Conservation (phyloP, 345 rosid genomes). For the Raphanus sativus region DNA sequence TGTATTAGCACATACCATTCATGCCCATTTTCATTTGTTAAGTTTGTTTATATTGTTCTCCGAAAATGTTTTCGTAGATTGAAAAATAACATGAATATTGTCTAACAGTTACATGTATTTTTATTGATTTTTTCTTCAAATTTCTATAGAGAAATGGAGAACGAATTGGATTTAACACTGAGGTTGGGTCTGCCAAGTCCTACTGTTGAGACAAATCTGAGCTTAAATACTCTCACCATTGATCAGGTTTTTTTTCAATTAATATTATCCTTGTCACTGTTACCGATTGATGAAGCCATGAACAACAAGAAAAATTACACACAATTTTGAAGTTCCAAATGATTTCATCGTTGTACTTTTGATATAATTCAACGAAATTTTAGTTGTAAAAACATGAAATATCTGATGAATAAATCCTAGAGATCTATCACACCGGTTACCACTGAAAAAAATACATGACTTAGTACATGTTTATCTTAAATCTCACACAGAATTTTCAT, state of each 20-base stretch:
- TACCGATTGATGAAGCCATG: constrained; percentile 26
- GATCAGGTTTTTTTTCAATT: constrained; percentile 9
- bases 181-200: constrained; percentile 30
- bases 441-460: neutral
- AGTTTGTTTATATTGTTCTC: neutral
- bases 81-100: neutral
- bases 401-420: neutral
- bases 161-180: constrained; percentile 37
- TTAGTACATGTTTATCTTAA: neutral
- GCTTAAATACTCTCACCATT: constrained; percentile 14
- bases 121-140: neutral
- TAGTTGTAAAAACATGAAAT: neutral
- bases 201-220: constrained; percentile 27
- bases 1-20: constrained; percentile 14
- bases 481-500: neutral
- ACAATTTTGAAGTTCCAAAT: neutral
- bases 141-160: constrained; percentile 21
- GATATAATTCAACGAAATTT: neutral
- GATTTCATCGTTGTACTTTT: neutral
- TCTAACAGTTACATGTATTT: neutral
- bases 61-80: neutral
- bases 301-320: neutral
- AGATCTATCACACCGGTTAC: neutral
- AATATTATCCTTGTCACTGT: neutral
- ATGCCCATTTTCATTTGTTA: neutral